Percentiles rank a stretch among this genome's conserved stretches.
phyloP scores from a whole-genome alignment of 73 alveolate genomes.

The Paramecium octaurelia region DNA sequence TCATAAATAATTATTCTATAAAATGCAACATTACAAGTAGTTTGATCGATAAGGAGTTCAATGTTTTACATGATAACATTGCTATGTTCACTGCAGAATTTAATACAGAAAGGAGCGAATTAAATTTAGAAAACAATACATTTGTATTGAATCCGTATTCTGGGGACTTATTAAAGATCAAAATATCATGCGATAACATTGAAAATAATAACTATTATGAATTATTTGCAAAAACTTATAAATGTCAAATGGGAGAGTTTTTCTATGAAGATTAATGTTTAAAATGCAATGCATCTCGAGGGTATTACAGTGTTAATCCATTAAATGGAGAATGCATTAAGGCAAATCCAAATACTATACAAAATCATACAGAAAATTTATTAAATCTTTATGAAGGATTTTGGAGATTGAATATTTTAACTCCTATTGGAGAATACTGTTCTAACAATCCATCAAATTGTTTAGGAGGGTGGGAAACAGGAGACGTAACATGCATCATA shows the following conservation, averaged over 20 bases:
- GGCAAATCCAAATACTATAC: neutral
- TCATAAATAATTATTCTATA: neutral
- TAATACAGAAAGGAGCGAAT: neutral
- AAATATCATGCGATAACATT: neutral
- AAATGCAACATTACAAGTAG: neutral
- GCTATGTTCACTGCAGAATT: neutral
- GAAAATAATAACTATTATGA: neutral
- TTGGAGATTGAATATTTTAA: neutral
- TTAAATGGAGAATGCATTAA: neutral
- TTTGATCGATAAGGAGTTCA: neutral
- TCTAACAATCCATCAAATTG: constrained; percentile 11
- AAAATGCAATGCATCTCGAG: neutral
- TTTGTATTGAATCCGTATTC: neutral
- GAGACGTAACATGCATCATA: neutral
- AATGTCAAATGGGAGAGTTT: neutral
- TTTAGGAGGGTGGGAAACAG: constrained; percentile 52
- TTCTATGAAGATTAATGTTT: neutral
- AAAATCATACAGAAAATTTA: neutral
- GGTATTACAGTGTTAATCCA: neutral
- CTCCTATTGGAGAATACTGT: neutral
- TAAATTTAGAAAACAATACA: neutral
- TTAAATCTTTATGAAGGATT: neutral
- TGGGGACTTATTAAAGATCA: neutral
- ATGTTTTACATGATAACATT: neutral
- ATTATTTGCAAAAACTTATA: neutral